Base-by-base conservation (phyloP, 768 basidiomycete genomes). In the Hypholoma sublateritium region DNA sequence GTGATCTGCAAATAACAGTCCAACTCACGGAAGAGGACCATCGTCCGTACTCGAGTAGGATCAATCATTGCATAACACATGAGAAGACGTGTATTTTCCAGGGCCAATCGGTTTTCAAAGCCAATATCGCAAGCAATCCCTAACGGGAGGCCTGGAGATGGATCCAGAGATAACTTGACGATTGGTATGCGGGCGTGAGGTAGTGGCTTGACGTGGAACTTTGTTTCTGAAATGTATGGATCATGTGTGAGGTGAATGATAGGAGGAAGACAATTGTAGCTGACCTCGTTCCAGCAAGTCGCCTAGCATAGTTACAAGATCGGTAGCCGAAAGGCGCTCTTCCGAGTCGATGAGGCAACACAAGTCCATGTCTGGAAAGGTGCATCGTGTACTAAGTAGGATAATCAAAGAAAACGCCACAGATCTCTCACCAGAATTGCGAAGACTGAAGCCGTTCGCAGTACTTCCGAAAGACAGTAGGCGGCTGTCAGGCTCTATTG, bases 81-180 rank as follows among this genome's bases (percentile, higher is more conserved):
- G 56, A 99, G 80, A 58, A 99, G 75, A 55, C 96, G 83, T 34
- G 96, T 99, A 72, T 99, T 99, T 76, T 99, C 96, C 55, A 99
- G 79, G 24, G 96, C 96, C 53, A 99, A 80, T 66, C 95, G 84
- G 74, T 98, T 98, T 78, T 97, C 96, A 65, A 98, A 98, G 16
- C 96, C 96, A 62, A 99, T 99, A 71, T 99, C 96, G 69, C 96
- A 98, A 6, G 95, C 91, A 64, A 99, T 96, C 55, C 95, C 95
- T 50, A 85, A 81, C 8, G 89, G 88, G 13, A 93, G 77, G 4
- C 87, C 85, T 11, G 86, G 87, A 2, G 91, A 91, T 16, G 93
- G 91, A 69, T 93, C 88, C 22, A 98, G 83, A 21, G 91, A 93
- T 53, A 99, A 81, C 77, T 99, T 99, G 68, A 99, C 93, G 69